phyloP scores from a whole-genome alignment of 176 grass and related monocot species.

The Pharus latifolius region DNA sequence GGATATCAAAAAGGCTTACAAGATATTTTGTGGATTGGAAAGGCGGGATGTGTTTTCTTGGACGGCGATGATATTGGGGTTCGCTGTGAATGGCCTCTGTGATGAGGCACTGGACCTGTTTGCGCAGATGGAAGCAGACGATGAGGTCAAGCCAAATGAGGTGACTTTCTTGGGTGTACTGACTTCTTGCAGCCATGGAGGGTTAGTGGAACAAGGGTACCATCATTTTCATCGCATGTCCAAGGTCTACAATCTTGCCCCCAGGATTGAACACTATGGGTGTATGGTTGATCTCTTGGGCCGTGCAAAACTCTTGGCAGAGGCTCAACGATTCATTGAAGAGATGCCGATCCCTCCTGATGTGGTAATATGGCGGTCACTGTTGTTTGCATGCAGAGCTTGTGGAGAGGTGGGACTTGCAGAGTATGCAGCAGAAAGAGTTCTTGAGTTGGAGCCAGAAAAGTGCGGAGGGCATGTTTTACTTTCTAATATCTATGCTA shows the following conservation, averaged over 20 bases:
- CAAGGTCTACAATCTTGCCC: slow-evolving; percentile 43
- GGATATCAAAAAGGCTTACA: slow-evolving; percentile 59
- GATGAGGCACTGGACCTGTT: slow-evolving; percentile 74
- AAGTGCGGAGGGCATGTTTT: slow-evolving; percentile 51
- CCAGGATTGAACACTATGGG: slow-evolving; percentile 71
- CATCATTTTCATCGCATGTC: slow-evolving; percentile 70
- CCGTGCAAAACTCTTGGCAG: slow-evolving; percentile 64
- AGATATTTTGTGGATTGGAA: slow-evolving; percentile 52
- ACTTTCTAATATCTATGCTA: slow-evolving; percentile 89
- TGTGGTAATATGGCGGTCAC: slow-evolving; percentile 63
- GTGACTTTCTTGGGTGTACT: slow-evolving; percentile 76
- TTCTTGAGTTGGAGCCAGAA: slow-evolving; percentile 49
- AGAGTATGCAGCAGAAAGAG: slow-evolving; percentile 58
- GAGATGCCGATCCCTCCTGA: slow-evolving; percentile 70
- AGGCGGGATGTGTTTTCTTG: slow-evolving; percentile 68
- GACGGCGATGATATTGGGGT: slow-evolving; percentile 82
- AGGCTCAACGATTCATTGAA: slow-evolving; percentile 57
- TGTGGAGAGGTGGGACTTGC: slow-evolving; percentile 53
- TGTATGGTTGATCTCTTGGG: slow-evolving; percentile 85
- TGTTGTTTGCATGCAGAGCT: slow-evolving; percentile 72
- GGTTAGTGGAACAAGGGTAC: slow-evolving; percentile 70
- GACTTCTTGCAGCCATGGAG: slow-evolving; percentile 84
- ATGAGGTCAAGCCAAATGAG: slow-evolving; percentile 57
- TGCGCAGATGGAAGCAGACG: slow-evolving; percentile 67
- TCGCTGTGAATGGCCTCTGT: slow-evolving; percentile 69